Evolutionary conservation across 2,329 filamentous ascomycete species (phyloP), one percentile per base, ranked within the genome.

Genomic region (Rhynchosporium secalis): DNA sequence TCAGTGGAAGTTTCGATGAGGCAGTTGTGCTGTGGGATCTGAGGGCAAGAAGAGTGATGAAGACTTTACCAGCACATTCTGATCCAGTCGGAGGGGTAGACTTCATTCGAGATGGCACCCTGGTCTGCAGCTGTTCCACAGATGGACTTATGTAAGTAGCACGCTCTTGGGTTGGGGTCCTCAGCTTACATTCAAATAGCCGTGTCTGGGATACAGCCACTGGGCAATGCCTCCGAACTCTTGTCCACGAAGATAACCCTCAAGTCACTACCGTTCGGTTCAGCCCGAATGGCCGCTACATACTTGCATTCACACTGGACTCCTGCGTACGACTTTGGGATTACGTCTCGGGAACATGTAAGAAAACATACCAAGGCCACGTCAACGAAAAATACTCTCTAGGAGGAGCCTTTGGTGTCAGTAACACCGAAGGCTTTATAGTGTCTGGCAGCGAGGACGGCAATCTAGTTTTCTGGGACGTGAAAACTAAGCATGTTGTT

Each of bases 1-100:
- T 93, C 15, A 96, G 91, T 68, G 95, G 95, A 12, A 96, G 91
- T 67, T 98, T 97, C 76, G 95, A 99, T 69, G 95, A 99, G 79
- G 95, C 95, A 4, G 92, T 99, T 0, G 97, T 96, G 68, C 78
- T 99, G 4, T 99, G 95, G 95, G 95, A 99, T 75, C 91, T 98
- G 13, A 84, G 95, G 13, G 91, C 92, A 0, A 93, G 92, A 0
- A 82, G 89, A 28, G 81, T 95, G 40, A 96, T 99, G 92, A 85
- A 92, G 60, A 93, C 89, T 65, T 78, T 99, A 43, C 95, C 95
- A 1, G 95, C 95, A 2, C 95, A 99, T 72, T 96, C 92, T 33
- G 95, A 99, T 74, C 95, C 95, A 0, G 94, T 99, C 1, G 88
- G 89, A 60, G 92, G 93, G 0, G 94, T 99, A 9, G 94, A 97